These are phyloP conservation scores for Aspergillus felis DNA, from an alignment of 2,329 filamentous ascomycete genomes.

Conservation along the genomic window DNA sequence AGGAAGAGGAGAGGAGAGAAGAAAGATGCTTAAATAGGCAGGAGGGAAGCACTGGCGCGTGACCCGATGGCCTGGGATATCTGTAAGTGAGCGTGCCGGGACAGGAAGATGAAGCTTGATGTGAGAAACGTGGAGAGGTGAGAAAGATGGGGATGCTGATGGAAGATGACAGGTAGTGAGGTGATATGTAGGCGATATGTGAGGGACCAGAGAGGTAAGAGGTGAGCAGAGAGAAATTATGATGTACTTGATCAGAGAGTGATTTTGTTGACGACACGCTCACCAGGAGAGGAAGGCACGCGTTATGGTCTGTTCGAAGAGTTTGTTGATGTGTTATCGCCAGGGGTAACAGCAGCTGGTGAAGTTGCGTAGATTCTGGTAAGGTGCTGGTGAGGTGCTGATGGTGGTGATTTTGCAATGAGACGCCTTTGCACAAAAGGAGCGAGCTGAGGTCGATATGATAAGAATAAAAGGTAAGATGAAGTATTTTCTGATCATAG, in stretches of 20 bases:
- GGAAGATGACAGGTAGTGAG: neutral
- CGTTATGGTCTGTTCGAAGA: neutral
- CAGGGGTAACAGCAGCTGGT: constrained; percentile 1
- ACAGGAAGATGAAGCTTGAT: neutral
- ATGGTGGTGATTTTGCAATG: neutral
- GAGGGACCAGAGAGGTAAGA: neutral
- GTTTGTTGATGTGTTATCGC: neutral
- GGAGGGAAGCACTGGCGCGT: constrained; percentile 2
- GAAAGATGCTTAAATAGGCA: constrained; percentile 4
- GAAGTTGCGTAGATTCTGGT: neutral
- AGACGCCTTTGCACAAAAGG: neutral
- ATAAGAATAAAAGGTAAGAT: neutral
- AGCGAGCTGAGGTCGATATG: neutral
- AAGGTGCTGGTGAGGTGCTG: neutral
- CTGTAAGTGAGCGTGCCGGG: neutral
- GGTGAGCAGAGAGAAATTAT: constrained; percentile 3
- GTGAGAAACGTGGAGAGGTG: neutral
- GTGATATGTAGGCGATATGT: too few species aligned
- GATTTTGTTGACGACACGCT: neutral
- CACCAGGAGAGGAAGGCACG: neutral
- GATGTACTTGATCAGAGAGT: constrained; percentile 3
- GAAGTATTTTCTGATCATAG: neutral
- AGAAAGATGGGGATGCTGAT: neutral
- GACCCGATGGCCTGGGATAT: neutral
- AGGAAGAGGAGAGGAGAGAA: neutral